Base-by-base conservation (phyloP, 768 basidiomycete genomes). In the Steccherinum ochraceum region DNA sequence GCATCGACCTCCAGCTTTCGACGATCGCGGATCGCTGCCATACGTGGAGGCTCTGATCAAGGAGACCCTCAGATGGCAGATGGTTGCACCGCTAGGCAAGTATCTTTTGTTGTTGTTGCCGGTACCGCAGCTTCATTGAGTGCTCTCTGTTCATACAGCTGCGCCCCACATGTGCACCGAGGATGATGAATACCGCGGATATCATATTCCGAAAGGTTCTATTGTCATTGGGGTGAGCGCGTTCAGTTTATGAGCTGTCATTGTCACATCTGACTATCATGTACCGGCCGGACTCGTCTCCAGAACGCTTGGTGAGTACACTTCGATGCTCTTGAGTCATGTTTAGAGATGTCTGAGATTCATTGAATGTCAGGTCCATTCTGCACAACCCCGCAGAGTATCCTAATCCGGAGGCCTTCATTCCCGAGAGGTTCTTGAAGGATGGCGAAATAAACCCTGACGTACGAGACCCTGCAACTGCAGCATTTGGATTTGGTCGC, bases 401-500 rank as follows among this genome's bases (percentile, higher is more conserved):
- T 45, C 54, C 52, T 3, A 49, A 56, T 40, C 59, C 58, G 39
- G 46, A 44, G n/a, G 40, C 18, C 4, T 63, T 60, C 51, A 50
- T 54, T 19, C 62, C 62, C 4, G 57, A 61, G 18, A 46, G 62
- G 12, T 63, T 56, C 52, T 43, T 61, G 30, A 40, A 46, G 21
- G 46, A 49, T 24, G 49, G 45, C 4, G 12, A 1, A 3, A 45
- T 50, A 3, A 43, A 54, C 44, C 24, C 56, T 11, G 66, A 69
- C 27, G 41, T 43, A 5, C 41, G 41, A 11, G 41, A 43, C 19
- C 61, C 55, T 16, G 12, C 62, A 12, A 48, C 24, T 4, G 64
- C 57, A 48, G 56, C 19, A 2, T 70, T 56, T 46, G 69, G 69
- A 12, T 67, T 63, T 18, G 69, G 69, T 2, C 57, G 70, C 18